Percentiles rank a stretch among this genome's conserved stretches.
Conservation (phyloP, 75 land plant species). For the Picea sitchensis region DNA sequence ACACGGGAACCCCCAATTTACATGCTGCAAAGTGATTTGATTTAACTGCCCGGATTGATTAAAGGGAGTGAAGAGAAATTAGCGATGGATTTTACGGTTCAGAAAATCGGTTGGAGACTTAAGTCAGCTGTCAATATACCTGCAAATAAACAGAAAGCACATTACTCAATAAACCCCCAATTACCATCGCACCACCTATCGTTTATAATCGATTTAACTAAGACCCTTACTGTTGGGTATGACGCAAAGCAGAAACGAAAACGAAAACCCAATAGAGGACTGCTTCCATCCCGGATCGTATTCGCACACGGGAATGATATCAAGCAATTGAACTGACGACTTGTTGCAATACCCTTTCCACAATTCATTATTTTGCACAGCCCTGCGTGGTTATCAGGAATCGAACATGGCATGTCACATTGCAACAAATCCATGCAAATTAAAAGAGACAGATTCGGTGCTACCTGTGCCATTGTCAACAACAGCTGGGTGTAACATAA, state of each 20-base stretch:
- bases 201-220: too few species aligned
- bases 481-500: not conserved
- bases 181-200: not conserved
- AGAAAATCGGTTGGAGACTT: not conserved
- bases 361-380: not conserved
- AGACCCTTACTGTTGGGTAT: constrained; percentile 11
- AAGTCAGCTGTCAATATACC: constrained; percentile 15
- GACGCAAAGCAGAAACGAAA: constrained; percentile 1
- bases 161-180: too few species aligned
- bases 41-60: too few species aligned
- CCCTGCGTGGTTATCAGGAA: not conserved
- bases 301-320: not conserved
- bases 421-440: not conserved
- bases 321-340: not conserved
- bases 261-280: not conserved
- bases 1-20: too few species aligned
- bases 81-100: constrained; percentile 10
- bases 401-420: not conserved
- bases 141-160: not conserved
- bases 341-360: not conserved
- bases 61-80: not conserved
- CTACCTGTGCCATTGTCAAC: not conserved
- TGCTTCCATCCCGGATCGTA: not conserved
- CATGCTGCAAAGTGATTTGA: too few species aligned
- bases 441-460: not conserved